Conservation (phyloP, 352 stramenopile genomes). For the Pythium dissotocum region DNA sequence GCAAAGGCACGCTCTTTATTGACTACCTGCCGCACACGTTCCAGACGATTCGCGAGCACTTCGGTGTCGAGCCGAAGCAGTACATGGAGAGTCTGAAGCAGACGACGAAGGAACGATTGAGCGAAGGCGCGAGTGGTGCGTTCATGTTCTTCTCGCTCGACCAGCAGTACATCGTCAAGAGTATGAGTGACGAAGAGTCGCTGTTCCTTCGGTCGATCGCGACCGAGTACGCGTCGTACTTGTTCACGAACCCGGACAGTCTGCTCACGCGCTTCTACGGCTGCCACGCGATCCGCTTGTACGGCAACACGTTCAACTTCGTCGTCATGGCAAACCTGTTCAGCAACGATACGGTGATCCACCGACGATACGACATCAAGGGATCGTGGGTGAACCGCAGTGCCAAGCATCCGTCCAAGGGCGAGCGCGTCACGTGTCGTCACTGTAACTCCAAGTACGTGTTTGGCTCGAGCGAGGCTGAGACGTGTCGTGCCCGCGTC, state of each 20-base stretch:
- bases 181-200: slow-evolving; percentile 88
- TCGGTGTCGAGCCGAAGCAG: slow-evolving; percentile 78
- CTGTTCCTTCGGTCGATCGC: slow-evolving; percentile 81
- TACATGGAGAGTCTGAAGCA: slow-evolving; percentile 84
- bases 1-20: slow-evolving; percentile 85
- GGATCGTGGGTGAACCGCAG: slow-evolving; percentile 88
- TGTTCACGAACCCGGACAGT: slow-evolving; percentile 82
- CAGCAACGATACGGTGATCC: slow-evolving; percentile 80
- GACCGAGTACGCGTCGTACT: slow-evolving; percentile 75
- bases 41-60: slow-evolving; percentile 84
- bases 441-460: slow-evolving; percentile 89
- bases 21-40: slow-evolving; percentile 87
- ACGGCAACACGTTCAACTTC: slow-evolving; percentile 90
- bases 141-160: slow-evolving; percentile 92
- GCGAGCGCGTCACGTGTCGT: slow-evolving; percentile 81
- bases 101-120: slow-evolving; percentile 85
- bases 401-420: slow-evolving; percentile 84
- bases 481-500: slow-evolving; percentile 74
- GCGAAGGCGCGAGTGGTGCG: slow-evolving; percentile 82
- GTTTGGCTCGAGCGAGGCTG: slow-evolving; percentile 76
- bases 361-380: slow-evolving; percentile 89
- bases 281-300: slow-evolving; percentile 84
- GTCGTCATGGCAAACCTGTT: slow-evolving; percentile 90
- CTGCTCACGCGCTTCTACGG: slow-evolving; percentile 90
- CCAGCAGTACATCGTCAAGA: slow-evolving; percentile 89